Base-by-base conservation (phyloP, 1,139 yeast genomes). In the Geotrichum phurueaensis region DNA sequence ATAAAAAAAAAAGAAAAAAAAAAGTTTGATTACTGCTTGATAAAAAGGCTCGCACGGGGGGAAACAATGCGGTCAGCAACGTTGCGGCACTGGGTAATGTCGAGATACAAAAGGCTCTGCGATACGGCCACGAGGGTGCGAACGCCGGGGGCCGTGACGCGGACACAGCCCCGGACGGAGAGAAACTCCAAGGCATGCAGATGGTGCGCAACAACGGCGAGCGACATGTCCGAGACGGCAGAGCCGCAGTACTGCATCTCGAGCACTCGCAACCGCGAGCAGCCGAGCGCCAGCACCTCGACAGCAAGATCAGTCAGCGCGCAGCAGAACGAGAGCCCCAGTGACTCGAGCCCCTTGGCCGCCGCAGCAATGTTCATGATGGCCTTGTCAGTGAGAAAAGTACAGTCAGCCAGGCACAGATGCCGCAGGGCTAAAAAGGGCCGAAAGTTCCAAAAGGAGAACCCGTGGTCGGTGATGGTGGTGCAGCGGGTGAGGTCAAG, bases 201-300 rank as follows among this genome's bases (percentile, higher is more conserved):
- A 61, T 82, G 84, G 53, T 85, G 73, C 1, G 89, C 84, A n/a
- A 87, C 78, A 0, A 86, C 81, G 36, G 83, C 78, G 54, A 87
- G 71, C 0, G 89, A 84, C 25, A 85, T 79, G 68, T 87, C 94
- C 68, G 89, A 84, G 3, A 87, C 90, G 0, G 94, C 92, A 56
- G 88, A 82, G 1, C 94, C 94, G 73, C 94, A 87, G 68, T 86
- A 87, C 13, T 89, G 84, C 58, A 87, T 71, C 65, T 86, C 85
- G 59, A 87, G 74, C 43, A 75, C 73, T 58, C 77, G 71, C 60
- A 87, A 72, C 27, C 78, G 73, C 54, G 83, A 86, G 67, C 90
- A 85, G 10, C 89, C 88, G 29, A 84, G 73, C 62, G 87, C 80
- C 36, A 87, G 72, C 0, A 85, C 84, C 64, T 86, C 89, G 23